These are phyloP conservation scores for Hypoxylon fuscum DNA, from an alignment of 495 filamentous ascomycete genomes.

Conservation along the genomic window DNA sequence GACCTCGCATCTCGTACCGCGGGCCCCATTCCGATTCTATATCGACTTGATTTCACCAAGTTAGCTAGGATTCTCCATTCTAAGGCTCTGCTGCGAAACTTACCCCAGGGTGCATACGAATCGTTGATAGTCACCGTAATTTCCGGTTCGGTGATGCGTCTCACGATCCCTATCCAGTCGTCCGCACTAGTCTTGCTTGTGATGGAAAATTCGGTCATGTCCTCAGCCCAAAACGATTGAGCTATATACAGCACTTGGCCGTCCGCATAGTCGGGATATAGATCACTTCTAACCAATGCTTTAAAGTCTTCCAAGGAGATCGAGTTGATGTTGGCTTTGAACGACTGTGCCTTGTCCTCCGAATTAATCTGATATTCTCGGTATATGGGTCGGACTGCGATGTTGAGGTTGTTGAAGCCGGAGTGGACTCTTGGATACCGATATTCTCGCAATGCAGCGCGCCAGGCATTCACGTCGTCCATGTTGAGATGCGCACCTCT, in stretches of 20 bases:
- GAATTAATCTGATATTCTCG: slow-evolving; percentile 5
- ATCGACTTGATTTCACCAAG: slow-evolving; percentile 6
- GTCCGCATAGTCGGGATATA: slow-evolving; percentile 14
- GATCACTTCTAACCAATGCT: background rate
- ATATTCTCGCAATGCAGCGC: too few relatives aligned
- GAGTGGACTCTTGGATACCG: too few relatives aligned
- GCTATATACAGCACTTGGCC: slow-evolving; percentile 17
- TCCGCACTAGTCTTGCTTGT: slow-evolving; percentile 24
- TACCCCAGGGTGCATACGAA: slow-evolving; percentile 27
- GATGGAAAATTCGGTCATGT: slow-evolving; percentile 28
- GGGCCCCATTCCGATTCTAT: slow-evolving; percentile 18
- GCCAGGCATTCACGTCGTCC: too few relatives aligned
- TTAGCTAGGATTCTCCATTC: background rate
- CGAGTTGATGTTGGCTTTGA: background rate
- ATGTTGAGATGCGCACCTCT: too few relatives aligned
- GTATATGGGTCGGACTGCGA: slow-evolving; percentile 21
- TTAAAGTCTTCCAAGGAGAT: slow-evolving; percentile 4
- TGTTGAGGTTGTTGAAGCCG: background rate
- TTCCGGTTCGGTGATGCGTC: slow-evolving; percentile 35
- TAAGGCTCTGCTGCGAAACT: slow-evolving; percentile 19
- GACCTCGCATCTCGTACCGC: too few relatives aligned
- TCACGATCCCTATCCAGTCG: slow-evolving; percentile 37
- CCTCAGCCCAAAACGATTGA: slow-evolving; percentile 8
- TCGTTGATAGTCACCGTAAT: slow-evolving; percentile 21
- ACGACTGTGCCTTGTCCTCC: background rate